Evolutionary conservation across 75 land plant species (phyloP).

Genomic region (Selaginella tamariscina): DNA sequence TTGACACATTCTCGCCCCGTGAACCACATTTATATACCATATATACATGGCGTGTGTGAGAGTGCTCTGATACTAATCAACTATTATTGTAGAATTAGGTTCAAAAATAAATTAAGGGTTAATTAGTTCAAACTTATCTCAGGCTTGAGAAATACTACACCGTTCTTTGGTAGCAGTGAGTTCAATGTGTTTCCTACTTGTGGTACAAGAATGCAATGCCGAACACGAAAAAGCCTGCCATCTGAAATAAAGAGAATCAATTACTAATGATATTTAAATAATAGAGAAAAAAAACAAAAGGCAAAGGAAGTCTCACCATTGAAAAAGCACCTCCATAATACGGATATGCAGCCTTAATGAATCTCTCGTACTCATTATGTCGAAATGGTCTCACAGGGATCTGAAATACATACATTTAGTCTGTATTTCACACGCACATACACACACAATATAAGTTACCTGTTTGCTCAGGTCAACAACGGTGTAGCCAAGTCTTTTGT

Average conservation of each 20-base stretch:
- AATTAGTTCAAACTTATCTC: not conserved
- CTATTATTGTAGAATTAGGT: too few relatives aligned
- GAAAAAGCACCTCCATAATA: slow-evolving; percentile 87
- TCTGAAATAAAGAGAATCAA: slow-evolving; percentile 39
- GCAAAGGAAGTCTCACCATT: slow-evolving; percentile 33
- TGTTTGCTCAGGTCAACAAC: slow-evolving; percentile 77
- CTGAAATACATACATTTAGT: slow-evolving; percentile 26
- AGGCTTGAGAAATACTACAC: not conserved
- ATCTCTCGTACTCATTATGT: slow-evolving; percentile 96
- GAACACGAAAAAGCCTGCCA: slow-evolving; percentile 86
- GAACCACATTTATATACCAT: too few relatives aligned
- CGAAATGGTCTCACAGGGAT: slow-evolving; percentile 91
- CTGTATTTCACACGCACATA: not conserved
- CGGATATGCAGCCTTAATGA: slow-evolving; percentile 77
- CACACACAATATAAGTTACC: slow-evolving; percentile 29
- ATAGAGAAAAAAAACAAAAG: not conserved
- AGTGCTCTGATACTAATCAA: too few relatives aligned
- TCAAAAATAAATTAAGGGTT: too few relatives aligned
- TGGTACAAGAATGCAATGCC: slow-evolving; percentile 60
- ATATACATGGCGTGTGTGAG: too few relatives aligned
- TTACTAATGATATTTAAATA: too few relatives aligned
- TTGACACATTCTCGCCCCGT: not conserved
- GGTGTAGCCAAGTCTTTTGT: slow-evolving; percentile 88
- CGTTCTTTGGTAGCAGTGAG: not conserved
- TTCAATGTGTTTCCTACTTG: slow-evolving; percentile 51